Percentiles rank a stretch among this genome's conserved stretches.
These are phyloP conservation scores for Tubosaeta sp. DNA, from an alignment of 768 basidiomycete species.

Conservation along the genomic window DNA sequence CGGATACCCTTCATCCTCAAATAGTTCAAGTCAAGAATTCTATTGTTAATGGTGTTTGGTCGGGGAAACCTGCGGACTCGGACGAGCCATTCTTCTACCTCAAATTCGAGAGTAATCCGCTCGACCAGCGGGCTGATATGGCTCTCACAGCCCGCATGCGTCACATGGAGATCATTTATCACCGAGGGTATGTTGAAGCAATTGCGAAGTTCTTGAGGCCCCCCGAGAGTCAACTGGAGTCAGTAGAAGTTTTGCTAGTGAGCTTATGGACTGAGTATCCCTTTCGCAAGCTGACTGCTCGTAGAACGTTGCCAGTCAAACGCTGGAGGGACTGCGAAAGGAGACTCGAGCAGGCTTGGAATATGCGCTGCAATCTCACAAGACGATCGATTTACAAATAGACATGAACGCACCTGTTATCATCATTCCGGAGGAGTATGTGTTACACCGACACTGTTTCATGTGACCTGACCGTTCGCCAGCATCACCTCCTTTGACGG, in stretches of 20 bases:
- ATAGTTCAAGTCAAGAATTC: slow-evolving; percentile 79
- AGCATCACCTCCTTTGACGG: slow-evolving; percentile 76
- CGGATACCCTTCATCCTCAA: slow-evolving; percentile 75
- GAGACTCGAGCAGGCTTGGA: slow-evolving; percentile 94
- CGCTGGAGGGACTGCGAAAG: slow-evolving; percentile 87
- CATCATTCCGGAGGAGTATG: slow-evolving; percentile 90
- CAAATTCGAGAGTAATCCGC: slow-evolving; percentile 87
- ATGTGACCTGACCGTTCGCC: slow-evolving; percentile 8
- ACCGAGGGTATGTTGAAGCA: slow-evolving; percentile 89
- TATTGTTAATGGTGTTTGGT: slow-evolving; percentile 30
- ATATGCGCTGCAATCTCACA: slow-evolving; percentile 88
- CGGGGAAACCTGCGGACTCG: slow-evolving; percentile 24
- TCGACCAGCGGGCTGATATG: slow-evolving; percentile 89
- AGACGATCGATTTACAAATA: slow-evolving; percentile 93
- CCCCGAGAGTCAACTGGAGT: slow-evolving; percentile 91
- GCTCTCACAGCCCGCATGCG: slow-evolving; percentile 87
- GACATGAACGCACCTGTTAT: slow-evolving; percentile 97
- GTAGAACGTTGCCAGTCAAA: slow-evolving; percentile 88
- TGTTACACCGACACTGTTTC: slow-evolving; percentile 13
- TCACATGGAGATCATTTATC: slow-evolving; percentile 96
- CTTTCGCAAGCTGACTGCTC: not conserved
- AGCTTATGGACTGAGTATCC: slow-evolving; percentile 21
- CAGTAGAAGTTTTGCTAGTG: slow-evolving; percentile 88
- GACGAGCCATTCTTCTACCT: slow-evolving; percentile 78
- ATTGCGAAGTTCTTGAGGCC: slow-evolving; percentile 90